These are phyloP conservation scores for Cocos nucifera DNA, from an alignment of 176 grass and related monocot genomes.

Conservation along the genomic window DNA sequence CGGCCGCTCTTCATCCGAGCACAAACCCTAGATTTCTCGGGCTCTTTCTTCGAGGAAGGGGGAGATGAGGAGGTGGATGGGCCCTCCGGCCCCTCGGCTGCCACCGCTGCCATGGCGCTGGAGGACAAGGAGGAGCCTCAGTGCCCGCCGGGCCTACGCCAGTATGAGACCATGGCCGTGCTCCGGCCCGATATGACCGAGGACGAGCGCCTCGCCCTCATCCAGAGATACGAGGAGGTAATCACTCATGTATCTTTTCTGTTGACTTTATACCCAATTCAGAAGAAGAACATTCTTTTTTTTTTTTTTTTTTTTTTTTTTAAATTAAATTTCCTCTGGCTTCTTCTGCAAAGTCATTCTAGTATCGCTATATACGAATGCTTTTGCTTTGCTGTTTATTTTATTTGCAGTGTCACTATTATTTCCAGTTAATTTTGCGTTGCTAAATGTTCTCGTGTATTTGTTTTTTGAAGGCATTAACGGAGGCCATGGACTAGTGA, in stretches of 20 bases:
- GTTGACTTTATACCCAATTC: too few relatives aligned
- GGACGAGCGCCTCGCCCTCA: slow-evolving; percentile 88
- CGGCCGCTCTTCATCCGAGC: neutral
- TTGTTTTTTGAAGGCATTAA: too few relatives aligned
- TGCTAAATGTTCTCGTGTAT: too few relatives aligned
- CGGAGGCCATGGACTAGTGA: too few relatives aligned
- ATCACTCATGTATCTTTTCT: neutral
- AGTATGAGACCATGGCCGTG: slow-evolving; percentile 87
- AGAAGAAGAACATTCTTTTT: too few relatives aligned
- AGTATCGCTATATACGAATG: too few relatives aligned
- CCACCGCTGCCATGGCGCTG: slow-evolving; percentile 34
- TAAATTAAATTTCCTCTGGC: too few relatives aligned
- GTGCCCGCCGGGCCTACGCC: slow-evolving; percentile 81
- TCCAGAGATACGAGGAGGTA: slow-evolving; percentile 96
- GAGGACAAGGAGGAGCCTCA: slow-evolving; percentile 87
- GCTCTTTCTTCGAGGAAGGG: slow-evolving; percentile 29
- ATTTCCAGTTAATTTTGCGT: too few relatives aligned
- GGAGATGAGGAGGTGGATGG: slow-evolving; percentile 15
- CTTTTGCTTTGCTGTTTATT: too few relatives aligned
- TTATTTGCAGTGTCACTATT: too few relatives aligned
- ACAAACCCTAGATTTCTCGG: slow-evolving; percentile 13
- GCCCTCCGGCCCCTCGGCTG: neutral
- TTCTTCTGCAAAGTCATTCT: too few relatives aligned
- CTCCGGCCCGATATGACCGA: slow-evolving; percentile 91
- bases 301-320: too few relatives aligned